These are phyloP conservation scores for Cryphonectria carpinicola DNA, from an alignment of 2,329 filamentous ascomycete species.

Conservation along the genomic window DNA sequence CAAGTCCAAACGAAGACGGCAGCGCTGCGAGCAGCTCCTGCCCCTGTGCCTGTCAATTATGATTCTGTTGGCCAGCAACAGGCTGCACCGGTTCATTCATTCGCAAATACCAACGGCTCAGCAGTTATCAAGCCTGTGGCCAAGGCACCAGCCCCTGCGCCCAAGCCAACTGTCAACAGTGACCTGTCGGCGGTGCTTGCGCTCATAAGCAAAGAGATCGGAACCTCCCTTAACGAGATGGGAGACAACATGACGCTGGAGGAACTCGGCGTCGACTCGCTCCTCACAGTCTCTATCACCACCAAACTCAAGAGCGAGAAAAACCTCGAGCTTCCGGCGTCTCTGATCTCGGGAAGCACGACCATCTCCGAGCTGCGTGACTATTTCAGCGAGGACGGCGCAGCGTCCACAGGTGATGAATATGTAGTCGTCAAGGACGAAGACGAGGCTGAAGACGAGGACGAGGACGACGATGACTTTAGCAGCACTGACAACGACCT, in stretches of 20 bases:
- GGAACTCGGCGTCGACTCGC: neutral
- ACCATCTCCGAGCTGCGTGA: neutral
- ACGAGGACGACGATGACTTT: neutral
- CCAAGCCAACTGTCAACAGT: neutral
- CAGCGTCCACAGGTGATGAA: neutral
- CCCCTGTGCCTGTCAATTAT: neutral
- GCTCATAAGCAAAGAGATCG: neutral
- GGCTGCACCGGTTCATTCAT: neutral
- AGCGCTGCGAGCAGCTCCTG: too few relatives aligned
- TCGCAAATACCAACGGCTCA: neutral
- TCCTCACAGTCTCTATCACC: neutral
- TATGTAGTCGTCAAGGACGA: neutral
- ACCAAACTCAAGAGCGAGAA: neutral
- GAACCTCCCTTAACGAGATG: neutral
- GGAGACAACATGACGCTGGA: slow-evolving; percentile 1
- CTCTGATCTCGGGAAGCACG: neutral
- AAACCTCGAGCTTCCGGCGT: neutral
- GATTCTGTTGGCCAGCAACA: neutral
- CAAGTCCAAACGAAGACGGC: neutral
- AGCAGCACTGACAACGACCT: neutral
- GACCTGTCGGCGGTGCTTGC: neutral
- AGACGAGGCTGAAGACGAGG: neutral
- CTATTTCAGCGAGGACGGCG: neutral
- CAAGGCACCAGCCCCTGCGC: neutral
- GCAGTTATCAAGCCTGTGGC: neutral